These are phyloP conservation scores for Cutaneotrichosporon sp. DNA, from an alignment of 1,284 basidiomycete species.

Conservation along the genomic window DNA sequence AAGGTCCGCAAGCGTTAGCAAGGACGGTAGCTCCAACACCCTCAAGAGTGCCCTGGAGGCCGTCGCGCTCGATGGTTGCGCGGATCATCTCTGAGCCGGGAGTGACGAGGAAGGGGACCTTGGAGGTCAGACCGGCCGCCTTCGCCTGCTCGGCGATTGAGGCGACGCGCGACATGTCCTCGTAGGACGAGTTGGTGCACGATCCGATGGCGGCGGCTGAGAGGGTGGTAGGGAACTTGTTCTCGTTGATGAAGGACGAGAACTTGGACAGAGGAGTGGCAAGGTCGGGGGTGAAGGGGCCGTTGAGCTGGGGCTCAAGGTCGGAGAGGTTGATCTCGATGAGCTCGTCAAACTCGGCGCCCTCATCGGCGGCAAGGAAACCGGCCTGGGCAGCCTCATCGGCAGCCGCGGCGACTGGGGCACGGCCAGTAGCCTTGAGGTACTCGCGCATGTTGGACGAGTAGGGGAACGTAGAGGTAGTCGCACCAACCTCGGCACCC, in stretches of 20 bases:
- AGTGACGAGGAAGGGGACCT: conserved; percentile 93
- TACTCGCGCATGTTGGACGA: conserved; percentile 84
- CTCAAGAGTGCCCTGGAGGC: conserved; percentile 43
- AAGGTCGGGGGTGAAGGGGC: conserved; percentile 96
- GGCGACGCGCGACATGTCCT: conserved; percentile 89
- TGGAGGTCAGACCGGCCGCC: conserved; percentile 69
- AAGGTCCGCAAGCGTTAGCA: conserved; percentile 97
- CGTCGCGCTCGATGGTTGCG: conserved; percentile 94
- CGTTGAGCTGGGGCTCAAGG: conserved; percentile 92
- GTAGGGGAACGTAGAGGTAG: conserved; percentile 96
- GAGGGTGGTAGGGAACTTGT: conserved; percentile 87
- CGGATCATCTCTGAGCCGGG: conserved; percentile 97
- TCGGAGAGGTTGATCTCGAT: conserved; percentile 89
- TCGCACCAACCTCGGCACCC: conserved; percentile 99
- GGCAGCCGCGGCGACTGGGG: conserved; percentile 80
- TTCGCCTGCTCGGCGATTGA: conserved; percentile 88
- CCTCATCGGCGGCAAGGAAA: conserved; percentile 77
- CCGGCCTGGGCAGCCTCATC: conserved; percentile 73
- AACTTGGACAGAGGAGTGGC: conserved; percentile 94
- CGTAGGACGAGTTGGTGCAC: conserved; percentile 96
- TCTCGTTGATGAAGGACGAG: conserved; percentile 68
- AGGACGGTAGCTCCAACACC: conserved; percentile 64
- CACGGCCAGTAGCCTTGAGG: conserved; percentile 82
- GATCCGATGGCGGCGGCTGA: conserved; percentile 91
- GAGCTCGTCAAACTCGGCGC: conserved; percentile 91